Evolutionary conservation across 805 yeast species (phyloP), one percentile per base, ranked within the genome.

Genomic region (Priceomyces haplophilus): DNA sequence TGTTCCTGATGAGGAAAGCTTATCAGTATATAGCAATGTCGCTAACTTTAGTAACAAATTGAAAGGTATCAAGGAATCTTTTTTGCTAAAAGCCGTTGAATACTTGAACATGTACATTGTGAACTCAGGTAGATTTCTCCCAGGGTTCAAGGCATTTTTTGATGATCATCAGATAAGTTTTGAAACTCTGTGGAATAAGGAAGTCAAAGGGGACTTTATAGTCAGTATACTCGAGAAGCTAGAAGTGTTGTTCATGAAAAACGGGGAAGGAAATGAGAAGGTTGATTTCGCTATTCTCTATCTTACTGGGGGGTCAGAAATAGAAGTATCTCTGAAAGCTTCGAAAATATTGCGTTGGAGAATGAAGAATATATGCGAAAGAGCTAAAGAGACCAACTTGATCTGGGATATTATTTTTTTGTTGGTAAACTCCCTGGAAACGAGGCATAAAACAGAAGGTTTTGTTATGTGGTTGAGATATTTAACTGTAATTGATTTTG

Each of bases 401-500:
- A 50, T 72, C 4, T 82, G 88, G 88, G 50, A 62, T 2, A 45
- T 70, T 2, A 63, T 82, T 7, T 70, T 65, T 41, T 45, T 51
- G 0, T 55, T 79, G 13, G 55, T 64, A 36, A 47, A 48, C 2
- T 59, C 75, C 0, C 38, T 48, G 1, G 40, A 48, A 40, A 31
- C 52, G 44, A 24, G 45, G 44, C 49, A 58, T 53, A 55, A 59
- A 15, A 64, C 73, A 7, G 72, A 72, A 50, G 80, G 76, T 0
- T 75, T 68, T 42, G 64, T 78, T 7, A 65, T 82, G 17, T 78
- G 87, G 80, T 57, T 84, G 32, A 69, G 88, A 42, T 72, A 72
- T 43, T 62, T 83, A 38, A 60, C 65, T 25, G 46, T 52, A 32
- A 48, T 24, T 42, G 47, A 30, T n/a, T 24, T 47, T 46, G 3